Evolutionary conservation across 257 asterid species (phyloP).

Genomic region (Haberlea rhodopensis): DNA sequence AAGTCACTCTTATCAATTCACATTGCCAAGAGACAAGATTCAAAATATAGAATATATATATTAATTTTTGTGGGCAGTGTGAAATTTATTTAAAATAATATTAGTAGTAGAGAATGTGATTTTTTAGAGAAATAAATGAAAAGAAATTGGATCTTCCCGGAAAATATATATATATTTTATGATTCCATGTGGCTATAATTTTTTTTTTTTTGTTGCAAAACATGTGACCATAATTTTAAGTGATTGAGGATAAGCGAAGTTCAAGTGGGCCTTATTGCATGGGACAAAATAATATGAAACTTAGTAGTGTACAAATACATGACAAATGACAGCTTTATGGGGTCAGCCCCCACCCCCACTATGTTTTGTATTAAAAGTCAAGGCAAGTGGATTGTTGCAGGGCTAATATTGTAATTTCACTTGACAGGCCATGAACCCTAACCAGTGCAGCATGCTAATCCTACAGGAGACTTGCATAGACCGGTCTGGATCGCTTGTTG

Average conservation of each 20-base stretch:
- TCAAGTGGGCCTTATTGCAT: conserved; percentile 5
- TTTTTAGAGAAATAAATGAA: too few relatives aligned
- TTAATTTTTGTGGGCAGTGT: neutral
- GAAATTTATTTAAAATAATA: neutral
- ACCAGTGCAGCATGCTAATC: conserved; percentile 58
- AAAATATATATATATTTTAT: too few relatives aligned
- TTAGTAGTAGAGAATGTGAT: too few relatives aligned
- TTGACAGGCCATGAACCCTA: conserved; percentile 44
- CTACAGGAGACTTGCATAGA: conserved; percentile 55
- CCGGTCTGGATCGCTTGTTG: conserved; percentile 53
- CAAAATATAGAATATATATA: too few relatives aligned
- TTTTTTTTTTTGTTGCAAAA: conserved; percentile 17
- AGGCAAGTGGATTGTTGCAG: neutral
- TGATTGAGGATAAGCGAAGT: conserved; percentile 1
- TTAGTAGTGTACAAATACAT: conserved; percentile 39
- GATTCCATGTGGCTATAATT: neutral
- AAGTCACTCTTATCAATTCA: conserved; percentile 5
- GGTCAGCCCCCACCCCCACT: neutral
- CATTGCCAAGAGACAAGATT: too few relatives aligned
- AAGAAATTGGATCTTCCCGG: neutral
- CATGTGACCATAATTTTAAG: conserved; percentile 21
- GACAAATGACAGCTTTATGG: conserved; percentile 25
- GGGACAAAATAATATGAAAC: conserved; percentile 36
- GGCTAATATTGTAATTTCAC: neutral
- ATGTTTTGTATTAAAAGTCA: conserved; percentile 10